These are phyloP conservation scores for Bipolaris cookei DNA, from an alignment of 2,329 filamentous ascomycete species.

Conservation along the genomic window DNA sequence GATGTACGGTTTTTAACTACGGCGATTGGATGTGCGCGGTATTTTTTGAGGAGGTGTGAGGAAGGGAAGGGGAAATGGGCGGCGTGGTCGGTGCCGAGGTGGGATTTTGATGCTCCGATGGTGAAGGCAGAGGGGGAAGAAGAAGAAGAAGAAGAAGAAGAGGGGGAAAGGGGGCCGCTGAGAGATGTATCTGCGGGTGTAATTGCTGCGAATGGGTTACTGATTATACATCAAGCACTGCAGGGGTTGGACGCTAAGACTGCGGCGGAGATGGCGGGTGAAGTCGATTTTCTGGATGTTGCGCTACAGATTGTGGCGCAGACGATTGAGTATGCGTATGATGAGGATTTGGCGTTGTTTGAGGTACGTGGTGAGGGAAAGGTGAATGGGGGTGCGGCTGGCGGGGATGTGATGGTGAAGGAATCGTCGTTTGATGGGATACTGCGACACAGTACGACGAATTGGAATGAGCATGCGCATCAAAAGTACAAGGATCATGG, in stretches of 20 bases:
- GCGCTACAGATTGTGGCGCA: slow-evolving; percentile 34
- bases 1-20: slow-evolving; percentile 53
- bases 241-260: slow-evolving; percentile 21
- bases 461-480: slow-evolving; percentile 56
- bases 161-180: slow-evolving; percentile 41
- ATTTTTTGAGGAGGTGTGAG: slow-evolving; percentile 54
- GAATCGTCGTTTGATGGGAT: slow-evolving; percentile 53
- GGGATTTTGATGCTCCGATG: slow-evolving; percentile 60
- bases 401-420: not conserved
- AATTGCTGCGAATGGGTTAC: slow-evolving; percentile 52
- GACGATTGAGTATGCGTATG: slow-evolving; percentile 43
- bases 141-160: slow-evolving; percentile 8
- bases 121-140: too few relatives aligned
- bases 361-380: slow-evolving; percentile 16
- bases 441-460: slow-evolving; percentile 55
- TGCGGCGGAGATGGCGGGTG: slow-evolving; percentile 1
- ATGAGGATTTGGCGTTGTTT: slow-evolving; percentile 36
- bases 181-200: slow-evolving; percentile 52
- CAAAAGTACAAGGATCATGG: slow-evolving; percentile 56
- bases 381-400: slow-evolving; percentile 17
- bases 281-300: slow-evolving; percentile 17
- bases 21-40: slow-evolving; percentile 54
- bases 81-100: slow-evolving; percentile 51
- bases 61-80: slow-evolving; percentile 39
- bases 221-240: slow-evolving; percentile 49